Base-by-base conservation (phyloP, 306 rosid genomes). In the Notholithocarpus densiflorus region DNA sequence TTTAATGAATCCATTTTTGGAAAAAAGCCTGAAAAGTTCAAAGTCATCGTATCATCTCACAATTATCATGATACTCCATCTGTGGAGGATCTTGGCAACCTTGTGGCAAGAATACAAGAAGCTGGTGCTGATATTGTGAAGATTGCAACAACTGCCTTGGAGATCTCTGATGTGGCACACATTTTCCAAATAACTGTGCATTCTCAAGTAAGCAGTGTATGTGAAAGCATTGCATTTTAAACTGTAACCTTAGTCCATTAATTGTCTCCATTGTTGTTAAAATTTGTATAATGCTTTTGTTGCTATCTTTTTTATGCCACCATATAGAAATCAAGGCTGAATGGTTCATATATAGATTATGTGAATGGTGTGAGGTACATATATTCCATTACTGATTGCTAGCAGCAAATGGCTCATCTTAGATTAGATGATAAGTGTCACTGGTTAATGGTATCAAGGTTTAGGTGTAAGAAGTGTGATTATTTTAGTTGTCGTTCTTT, bases 121-220 rank as follows among this genome's bases (percentile, higher is more conserved):
- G 86, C 90, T 11, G 98, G 99, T 68, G 96, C 99, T 78, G 98
- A 95, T 81, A 90, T 95, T 60, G 99, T 95, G 82, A 95, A 95
- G 89, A 84, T 95, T 73, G 97, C 97, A 21, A 95, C 98, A 21
- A 88, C 94, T 60, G 99, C 99, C 24, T 32, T 89, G 86, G 98
- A 93, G 71, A 90, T 95, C 80, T 87, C 93, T 77, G 99, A 95
- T 79, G 97, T 90, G 52, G 89, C 94, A 37, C 93, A 84, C 19
- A 71, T 93, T 81, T 90, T 93, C 78, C 97, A 93, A 68, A 88
- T 91, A 80, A 89, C 90, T 75, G 91, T 87, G 43, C 90, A 89
- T 88, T 91, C 96, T 70, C 98, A 95, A 88, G 99, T 92, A 91
- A 91, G 98, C 82, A 23, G 14, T 9, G 19, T 81, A 77, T 78